Percentiles rank a stretch among this genome's conserved stretches.
Conservation (phyloP, 768 basidiomycete genomes). For the Suillus subaureus region DNA sequence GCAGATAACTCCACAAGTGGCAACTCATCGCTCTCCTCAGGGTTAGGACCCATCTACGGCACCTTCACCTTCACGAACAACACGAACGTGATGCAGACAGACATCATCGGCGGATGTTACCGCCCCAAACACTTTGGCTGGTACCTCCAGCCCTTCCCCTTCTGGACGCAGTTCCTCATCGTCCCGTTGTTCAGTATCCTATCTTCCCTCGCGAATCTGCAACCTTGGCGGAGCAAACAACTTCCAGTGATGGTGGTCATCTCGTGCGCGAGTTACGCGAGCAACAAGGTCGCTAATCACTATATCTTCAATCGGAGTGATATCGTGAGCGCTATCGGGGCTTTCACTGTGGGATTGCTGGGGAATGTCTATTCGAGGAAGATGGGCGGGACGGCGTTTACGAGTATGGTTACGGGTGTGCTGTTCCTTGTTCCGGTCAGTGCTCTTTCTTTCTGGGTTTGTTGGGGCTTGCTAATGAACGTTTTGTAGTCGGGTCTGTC, state of each 20-base stretch:
- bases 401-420: constrained; percentile 89
- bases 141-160: constrained; percentile 82
- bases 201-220: constrained; percentile 75
- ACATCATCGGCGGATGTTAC: constrained; percentile 71
- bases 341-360: constrained; percentile 76
- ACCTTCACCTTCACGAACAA: constrained; percentile 69
- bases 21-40: constrained; percentile 27
- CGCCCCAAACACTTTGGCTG: constrained; percentile 66
- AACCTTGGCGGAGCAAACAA: constrained; percentile 72
- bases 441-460: constrained; percentile 18
- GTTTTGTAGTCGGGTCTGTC: constrained; percentile 72
- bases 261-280: constrained; percentile 76
- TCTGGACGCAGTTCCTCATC: constrained; percentile 74
- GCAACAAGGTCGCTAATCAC: constrained; percentile 82
- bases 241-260: constrained; percentile 84
- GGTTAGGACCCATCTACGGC: constrained; percentile 45
- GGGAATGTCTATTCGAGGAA: constrained; percentile 82
- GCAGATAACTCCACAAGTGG: constrained; percentile 52
- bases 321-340: constrained; percentile 82
- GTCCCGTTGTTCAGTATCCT: constrained; percentile 75
- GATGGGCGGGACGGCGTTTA: constrained; percentile 86
- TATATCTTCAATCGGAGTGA: constrained; percentile 86
- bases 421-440: constrained; percentile 84
- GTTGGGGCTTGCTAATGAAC: constrained; percentile 4
- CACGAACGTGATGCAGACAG: constrained; percentile 43